phyloP scores from a whole-genome alignment of 23 red algal species.

The Gracilaria gracilis region DNA sequence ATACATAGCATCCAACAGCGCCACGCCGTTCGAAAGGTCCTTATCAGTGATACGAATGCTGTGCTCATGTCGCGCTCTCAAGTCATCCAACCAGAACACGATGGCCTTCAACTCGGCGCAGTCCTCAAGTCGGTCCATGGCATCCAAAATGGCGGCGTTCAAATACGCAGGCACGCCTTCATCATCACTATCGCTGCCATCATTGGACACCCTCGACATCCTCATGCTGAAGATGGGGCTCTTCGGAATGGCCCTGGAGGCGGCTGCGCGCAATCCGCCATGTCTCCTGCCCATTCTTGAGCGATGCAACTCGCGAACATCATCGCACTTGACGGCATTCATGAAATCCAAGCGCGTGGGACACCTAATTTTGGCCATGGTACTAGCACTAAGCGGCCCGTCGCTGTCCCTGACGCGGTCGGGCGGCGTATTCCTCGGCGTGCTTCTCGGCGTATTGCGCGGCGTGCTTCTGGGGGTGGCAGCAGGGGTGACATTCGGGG shows the following conservation, averaged over 20 bases:
- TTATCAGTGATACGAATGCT: constrained; percentile 24
- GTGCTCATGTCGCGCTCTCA: constrained; percentile 22
- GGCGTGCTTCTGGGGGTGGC: constrained; percentile 9
- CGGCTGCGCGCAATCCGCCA: not conserved
- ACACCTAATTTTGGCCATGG: constrained; percentile 56
- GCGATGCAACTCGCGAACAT: constrained; percentile 12
- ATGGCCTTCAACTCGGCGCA: constrained; percentile 55
- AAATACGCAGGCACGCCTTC: constrained; percentile 60
- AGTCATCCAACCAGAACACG: constrained; percentile 59
- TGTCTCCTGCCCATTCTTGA: not conserved
- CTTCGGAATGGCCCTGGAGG: constrained; percentile 1
- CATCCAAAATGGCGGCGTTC: constrained; percentile 40
- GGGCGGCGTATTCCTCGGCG: not conserved
- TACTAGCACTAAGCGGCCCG: constrained; percentile 30
- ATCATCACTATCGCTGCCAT: constrained; percentile 44
- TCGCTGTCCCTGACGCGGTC: constrained; percentile 10
- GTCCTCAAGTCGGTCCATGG: constrained; percentile 62
- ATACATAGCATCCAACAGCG: constrained; percentile 53
- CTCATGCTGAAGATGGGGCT: constrained; percentile 1
- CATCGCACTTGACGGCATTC: constrained; percentile 45
- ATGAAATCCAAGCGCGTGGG: constrained; percentile 62
- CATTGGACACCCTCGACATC: constrained; percentile 19
- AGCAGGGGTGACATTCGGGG: not conserved
- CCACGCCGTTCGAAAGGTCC: constrained; percentile 62
- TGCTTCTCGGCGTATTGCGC: not conserved